Evolutionary conservation across 441 rosid species (phyloP), one percentile per base, ranked within the genome.

Genomic region (Populus hybrid): DNA sequence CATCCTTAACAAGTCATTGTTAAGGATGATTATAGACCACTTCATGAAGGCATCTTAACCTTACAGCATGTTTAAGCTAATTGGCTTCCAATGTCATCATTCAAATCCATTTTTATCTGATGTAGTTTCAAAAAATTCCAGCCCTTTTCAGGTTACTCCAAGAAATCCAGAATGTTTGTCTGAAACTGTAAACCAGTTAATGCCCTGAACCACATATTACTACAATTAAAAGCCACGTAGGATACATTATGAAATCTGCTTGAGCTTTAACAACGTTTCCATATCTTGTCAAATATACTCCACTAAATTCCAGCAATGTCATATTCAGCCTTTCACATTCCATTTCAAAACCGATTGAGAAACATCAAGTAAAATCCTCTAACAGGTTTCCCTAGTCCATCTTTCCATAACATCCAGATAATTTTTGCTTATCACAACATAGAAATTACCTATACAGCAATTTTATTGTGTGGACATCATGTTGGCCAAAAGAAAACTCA

Each of bases 291-390:
- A 50, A 50, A 45, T 31, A 20, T 68, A 33, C 69, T 31, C 5
- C n/a, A 59, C 20, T 5, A 24, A 65, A 26, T 59, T 76, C 24
- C 36, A 76, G 35, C n/a, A 23, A 33, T 2, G 66, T 64, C 20
- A 35, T 29, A 69, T 33, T 53, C 59, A 42, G 40, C 72, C 72
- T 29, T 36, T 28, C 56, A 23, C 26, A 33, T 45, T 40, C 35
- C 69, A 69, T 21, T 59, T 66, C 65, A 73, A 67, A 33, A 63
- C 24, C 71, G 56, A 71, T 79, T 66, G 42, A 56, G 20, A 40
- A 59, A 38, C 45, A 64, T 75, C 77, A 72, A 63, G 65, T 63
- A 23, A 9, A 9, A 63, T 23, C 65, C 65, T 23, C 28, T 63
- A 63, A 35, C 21, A 70, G 38, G 24, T 33, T 56, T 12, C 50